Evolutionary conservation across 2,329 filamentous ascomycete species (phyloP).

Genomic region (Colletotrichum sublineola): DNA sequence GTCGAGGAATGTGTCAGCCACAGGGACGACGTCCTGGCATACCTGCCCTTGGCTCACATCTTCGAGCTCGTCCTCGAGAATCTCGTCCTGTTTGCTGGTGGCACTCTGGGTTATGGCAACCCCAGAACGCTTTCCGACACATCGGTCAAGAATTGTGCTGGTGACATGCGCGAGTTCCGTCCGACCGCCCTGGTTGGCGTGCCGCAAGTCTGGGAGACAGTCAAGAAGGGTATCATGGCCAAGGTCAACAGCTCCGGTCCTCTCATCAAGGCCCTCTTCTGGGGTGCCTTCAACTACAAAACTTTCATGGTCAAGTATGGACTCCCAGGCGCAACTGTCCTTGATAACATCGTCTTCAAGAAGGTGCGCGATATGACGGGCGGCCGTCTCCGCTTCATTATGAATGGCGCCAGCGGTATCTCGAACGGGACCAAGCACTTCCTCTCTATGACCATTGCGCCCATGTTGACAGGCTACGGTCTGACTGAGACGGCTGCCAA

Average conservation of each 20-base stretch:
- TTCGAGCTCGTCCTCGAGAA: conserved; percentile 98
- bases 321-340: conserved; percentile 74
- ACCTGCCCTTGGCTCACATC: conserved; percentile 95
- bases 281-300: conserved; percentile 73
- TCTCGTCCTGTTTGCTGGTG: conserved; percentile 88
- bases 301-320: conserved; percentile 68
- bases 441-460: conserved; percentile 90
- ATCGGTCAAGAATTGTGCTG: conserved; percentile 89
- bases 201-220: conserved; percentile 95
- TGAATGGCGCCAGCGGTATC: conserved; percentile 95
- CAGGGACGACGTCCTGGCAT: conserved; percentile 85
- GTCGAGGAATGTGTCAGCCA: conserved; percentile 84
- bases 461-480: conserved; percentile 95
- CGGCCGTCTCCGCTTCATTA: conserved; percentile 86
- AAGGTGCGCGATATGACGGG: conserved; percentile 93
- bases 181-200: conserved; percentile 95
- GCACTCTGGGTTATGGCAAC: conserved; percentile 92
- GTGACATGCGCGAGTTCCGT: conserved; percentile 92
- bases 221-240: conserved; percentile 91
- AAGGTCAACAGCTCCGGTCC: conserved; percentile 80
- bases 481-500: conserved; percentile 93
- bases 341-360: conserved; percentile 90
- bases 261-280: conserved; percentile 84
- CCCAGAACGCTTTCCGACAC: conserved; percentile 88
- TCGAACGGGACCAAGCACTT: conserved; percentile 90